These are phyloP conservation scores for Periconia sp. DNA, from an alignment of 2,329 filamentous ascomycete species.

Conservation along the genomic window DNA sequence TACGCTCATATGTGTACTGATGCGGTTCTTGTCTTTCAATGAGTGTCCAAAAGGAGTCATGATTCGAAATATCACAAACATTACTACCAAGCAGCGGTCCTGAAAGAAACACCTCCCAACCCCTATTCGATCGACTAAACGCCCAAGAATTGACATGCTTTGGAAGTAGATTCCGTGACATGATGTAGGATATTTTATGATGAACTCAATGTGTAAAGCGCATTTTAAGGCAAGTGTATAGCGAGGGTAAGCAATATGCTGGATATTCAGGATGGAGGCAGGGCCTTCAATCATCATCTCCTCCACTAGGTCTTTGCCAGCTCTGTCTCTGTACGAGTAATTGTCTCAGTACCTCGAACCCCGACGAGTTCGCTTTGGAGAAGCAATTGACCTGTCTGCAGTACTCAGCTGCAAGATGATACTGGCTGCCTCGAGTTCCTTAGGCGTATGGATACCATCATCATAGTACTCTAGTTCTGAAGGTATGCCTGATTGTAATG, in stretches of 20 bases:
- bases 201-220: slow-evolving; percentile 17
- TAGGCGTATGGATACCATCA: slow-evolving; percentile 13
- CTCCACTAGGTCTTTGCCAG: no score
- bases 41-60: neutral
- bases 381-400: slow-evolving; percentile 26
- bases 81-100: slow-evolving; percentile 9
- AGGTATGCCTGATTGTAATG: no score
- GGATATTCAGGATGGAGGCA: no score
- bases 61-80: slow-evolving; percentile 19
- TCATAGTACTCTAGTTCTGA: slow-evolving; percentile 5
- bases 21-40: no score
- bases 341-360: slow-evolving; percentile 24
- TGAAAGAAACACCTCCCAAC: slow-evolving; percentile 9
- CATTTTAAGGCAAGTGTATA: slow-evolving; percentile 14
- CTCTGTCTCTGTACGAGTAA: neutral
- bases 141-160: slow-evolving; percentile 3
- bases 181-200: slow-evolving; percentile 13
- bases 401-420: slow-evolving; percentile 40
- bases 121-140: slow-evolving; percentile 4
- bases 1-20: no score
- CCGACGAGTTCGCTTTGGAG: slow-evolving; percentile 38
- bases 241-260: no score
- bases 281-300: no score
- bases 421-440: slow-evolving; percentile 45
- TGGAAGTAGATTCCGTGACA: slow-evolving; percentile 6